Conservation (phyloP, 345 rosid species). For the Erucastrum elatum region DNA sequence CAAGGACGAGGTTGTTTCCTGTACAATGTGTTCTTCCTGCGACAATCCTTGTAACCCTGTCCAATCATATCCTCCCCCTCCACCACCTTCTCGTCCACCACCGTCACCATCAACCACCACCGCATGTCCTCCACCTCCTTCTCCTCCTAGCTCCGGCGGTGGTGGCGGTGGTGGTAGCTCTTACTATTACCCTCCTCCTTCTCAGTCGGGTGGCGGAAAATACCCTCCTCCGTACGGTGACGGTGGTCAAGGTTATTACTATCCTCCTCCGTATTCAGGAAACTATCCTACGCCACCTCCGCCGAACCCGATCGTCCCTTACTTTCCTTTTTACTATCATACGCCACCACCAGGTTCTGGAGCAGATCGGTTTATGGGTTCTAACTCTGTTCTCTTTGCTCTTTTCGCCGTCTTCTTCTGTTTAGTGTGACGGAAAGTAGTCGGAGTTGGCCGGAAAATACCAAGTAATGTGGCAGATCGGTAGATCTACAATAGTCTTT, state of each 20-base stretch:
- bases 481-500: conserved; percentile 21
- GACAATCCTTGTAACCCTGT: conserved; percentile 57
- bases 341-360: conserved; percentile 62
- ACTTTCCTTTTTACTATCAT: conserved; percentile 80
- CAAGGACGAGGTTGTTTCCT: conserved; percentile 59
- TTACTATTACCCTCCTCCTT: conserved; percentile 64
- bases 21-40: conserved; percentile 89
- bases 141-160: conserved; percentile 54
- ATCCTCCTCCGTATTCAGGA: conserved; percentile 57
- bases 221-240: conserved; percentile 50
- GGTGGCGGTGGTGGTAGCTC: conserved; percentile 41
- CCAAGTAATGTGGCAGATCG: conserved; percentile 10
- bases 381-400: neutral
- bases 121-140: conserved; percentile 70
- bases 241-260: conserved; percentile 51
- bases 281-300: conserved; percentile 77
- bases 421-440: conserved; percentile 23
- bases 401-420: conserved; percentile 12
- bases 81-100: conserved; percentile 51
- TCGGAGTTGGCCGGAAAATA: neutral
- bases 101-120: conserved; percentile 44
- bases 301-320: conserved; percentile 93
- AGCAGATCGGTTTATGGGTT: conserved; percentile 11
- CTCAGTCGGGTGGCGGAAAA: conserved; percentile 46
- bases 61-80: conserved; percentile 48